These are phyloP conservation scores for Yarrowia keelungensis DNA, from an alignment of 805 yeast genomes.

Conservation along the genomic window DNA sequence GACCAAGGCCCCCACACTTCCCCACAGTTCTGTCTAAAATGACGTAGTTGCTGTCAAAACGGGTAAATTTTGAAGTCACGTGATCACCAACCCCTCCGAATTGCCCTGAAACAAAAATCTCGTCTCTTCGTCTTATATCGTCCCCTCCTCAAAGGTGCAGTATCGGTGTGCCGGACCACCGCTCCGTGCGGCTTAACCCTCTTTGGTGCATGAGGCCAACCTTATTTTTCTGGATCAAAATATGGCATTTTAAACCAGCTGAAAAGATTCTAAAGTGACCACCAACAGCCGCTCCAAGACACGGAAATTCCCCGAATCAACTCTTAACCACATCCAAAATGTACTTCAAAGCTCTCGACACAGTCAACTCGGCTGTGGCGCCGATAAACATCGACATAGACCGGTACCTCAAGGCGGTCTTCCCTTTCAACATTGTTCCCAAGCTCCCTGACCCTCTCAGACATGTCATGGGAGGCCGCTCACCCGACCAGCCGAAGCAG, in stretches of 20 bases:
- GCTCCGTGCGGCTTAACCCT: slow-evolving; percentile 26
- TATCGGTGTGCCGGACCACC: slow-evolving; percentile 25
- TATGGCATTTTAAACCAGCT: neutral
- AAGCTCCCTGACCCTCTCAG: slow-evolving; percentile 16
- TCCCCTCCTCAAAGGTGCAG: neutral
- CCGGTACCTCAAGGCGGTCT: slow-evolving; percentile 7
- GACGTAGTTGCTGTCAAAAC: too few species aligned
- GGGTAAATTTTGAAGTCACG: too few species aligned
- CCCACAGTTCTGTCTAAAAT: too few species aligned
- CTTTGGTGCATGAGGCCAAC: slow-evolving; percentile 6
- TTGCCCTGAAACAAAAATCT: neutral
- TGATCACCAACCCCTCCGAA: neutral
- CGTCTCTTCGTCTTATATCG: too few species aligned
- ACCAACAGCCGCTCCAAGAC: neutral
- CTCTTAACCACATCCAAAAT: neutral
- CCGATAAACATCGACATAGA: slow-evolving; percentile 19
- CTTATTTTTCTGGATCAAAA: neutral
- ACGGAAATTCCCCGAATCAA: neutral
- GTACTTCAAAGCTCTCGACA: slow-evolving; percentile 7
- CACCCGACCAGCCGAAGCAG: slow-evolving; percentile 7
- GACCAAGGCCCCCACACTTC: too few species aligned
- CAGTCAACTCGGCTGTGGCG: neutral
- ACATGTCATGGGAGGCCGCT: slow-evolving; percentile 21
- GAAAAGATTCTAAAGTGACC: neutral
- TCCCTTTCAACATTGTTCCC: slow-evolving; percentile 19